Evolutionary conservation across 2,329 filamentous ascomycete genomes (phyloP).

Genomic region (Diplocarpon mali): DNA sequence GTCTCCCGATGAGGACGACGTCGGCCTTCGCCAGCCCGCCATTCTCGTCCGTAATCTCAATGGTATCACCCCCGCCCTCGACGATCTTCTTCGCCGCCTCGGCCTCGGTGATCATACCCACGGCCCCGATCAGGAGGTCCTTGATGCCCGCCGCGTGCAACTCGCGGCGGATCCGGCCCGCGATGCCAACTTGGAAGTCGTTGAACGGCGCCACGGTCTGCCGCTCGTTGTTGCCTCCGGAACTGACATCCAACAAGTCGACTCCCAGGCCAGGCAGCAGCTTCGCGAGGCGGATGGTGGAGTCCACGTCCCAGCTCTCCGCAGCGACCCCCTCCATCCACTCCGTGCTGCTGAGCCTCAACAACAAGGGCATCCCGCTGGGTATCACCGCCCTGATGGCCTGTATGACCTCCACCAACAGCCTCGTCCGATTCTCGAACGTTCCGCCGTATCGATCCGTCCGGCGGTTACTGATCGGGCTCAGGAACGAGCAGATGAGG

Average conservation of each 20-base stretch:
- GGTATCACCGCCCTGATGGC: conserved; percentile 43
- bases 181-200: conserved; percentile 65
- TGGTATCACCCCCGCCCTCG: conserved; percentile 5
- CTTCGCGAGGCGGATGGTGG: conserved; percentile 49
- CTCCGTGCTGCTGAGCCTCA: conserved; percentile 51
- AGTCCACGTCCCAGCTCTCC: conserved; percentile 21
- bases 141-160: conserved; percentile 36
- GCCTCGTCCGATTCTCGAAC: conserved; percentile 54
- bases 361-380: conserved; percentile 41
- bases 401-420: conserved; percentile 43
- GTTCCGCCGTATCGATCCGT: conserved; percentile 55
- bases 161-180: conserved; percentile 58
- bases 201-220: conserved; percentile 40
- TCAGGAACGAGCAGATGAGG: conserved; percentile 54
- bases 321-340: conserved; percentile 39
- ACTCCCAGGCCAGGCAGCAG: conserved; percentile 62
- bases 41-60: conserved; percentile 8
- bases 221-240: conserved; percentile 55
- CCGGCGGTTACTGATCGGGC: conserved; percentile 45
- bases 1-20: conserved; percentile 58
- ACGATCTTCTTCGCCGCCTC: conserved; percentile 48
- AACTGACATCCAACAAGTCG: conserved; percentile 74
- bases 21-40: conserved; percentile 38
- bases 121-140: conserved; percentile 57
- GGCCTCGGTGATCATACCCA: conserved; percentile 62